Evolutionary conservation across 1,139 yeast species (phyloP).

Genomic region (Geotrichum carabidarum): DNA sequence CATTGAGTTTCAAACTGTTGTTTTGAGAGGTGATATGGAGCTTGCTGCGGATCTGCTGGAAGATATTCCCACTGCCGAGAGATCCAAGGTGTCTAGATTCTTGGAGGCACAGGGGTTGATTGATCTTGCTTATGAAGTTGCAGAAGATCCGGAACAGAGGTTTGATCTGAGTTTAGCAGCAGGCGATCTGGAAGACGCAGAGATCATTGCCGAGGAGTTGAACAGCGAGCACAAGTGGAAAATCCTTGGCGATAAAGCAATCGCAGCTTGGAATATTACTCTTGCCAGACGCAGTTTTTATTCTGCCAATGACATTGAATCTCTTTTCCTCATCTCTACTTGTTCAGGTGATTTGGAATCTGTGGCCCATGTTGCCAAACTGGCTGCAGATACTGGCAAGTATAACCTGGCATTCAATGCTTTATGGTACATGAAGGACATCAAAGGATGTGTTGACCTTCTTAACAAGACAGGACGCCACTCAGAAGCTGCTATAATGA

Average conservation of each 20-base stretch:
- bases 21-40: constrained; percentile 86
- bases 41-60: constrained; percentile 64
- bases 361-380: constrained; percentile 52
- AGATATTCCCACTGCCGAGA: constrained; percentile 61
- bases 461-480: constrained; percentile 64
- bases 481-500: constrained; percentile 82
- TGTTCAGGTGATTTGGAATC: constrained; percentile 67
- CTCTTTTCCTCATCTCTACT: constrained; percentile 75
- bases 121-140: constrained; percentile 73
- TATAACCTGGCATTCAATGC: constrained; percentile 90
- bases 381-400: constrained; percentile 66
- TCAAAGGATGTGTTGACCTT: constrained; percentile 57
- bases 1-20: constrained; percentile 90
- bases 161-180: constrained; percentile 75
- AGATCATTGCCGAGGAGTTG: constrained; percentile 54
- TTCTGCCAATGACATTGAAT: constrained; percentile 75
- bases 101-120: constrained; percentile 86
- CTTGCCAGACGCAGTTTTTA: constrained; percentile 78
- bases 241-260: constrained; percentile 80
- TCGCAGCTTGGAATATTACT: constrained; percentile 69
- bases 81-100: constrained; percentile 80
- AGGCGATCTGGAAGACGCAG: constrained; percentile 65
- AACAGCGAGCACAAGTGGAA: constrained; percentile 74
- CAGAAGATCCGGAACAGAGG: constrained; percentile 80
- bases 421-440: constrained; percentile 79